A percentile compares a stretch with the other conserved stretches of the same genome.
Conservation (phyloP, 306 rosid genomes). For the Lotus japonicus region DNA sequence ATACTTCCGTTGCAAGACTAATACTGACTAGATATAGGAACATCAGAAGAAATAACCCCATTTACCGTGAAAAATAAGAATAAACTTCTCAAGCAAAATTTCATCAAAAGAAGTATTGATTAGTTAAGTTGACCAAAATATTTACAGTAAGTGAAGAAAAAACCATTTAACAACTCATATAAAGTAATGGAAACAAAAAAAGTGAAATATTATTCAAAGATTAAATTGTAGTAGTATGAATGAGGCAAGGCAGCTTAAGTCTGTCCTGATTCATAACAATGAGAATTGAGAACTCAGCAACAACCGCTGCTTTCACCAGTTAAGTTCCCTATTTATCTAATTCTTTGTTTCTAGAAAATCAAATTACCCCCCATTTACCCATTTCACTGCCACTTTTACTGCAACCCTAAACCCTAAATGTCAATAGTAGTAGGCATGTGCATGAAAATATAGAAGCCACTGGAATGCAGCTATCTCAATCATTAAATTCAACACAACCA, state of each 20-base stretch:
- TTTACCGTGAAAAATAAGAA: background rate
- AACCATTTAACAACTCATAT: background rate
- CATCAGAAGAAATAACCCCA: background rate
- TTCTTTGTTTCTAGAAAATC: background rate
- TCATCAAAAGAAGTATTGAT: background rate
- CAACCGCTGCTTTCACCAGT: background rate
- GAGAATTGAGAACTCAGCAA: background rate
- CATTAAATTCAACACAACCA: constrained; percentile 7
- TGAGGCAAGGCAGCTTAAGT: background rate
- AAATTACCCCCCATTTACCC: background rate
- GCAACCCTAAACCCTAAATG: background rate
- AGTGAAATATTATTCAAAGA: background rate
- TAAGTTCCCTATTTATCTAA: background rate
- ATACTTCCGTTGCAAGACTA: background rate
- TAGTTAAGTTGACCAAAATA: background rate
- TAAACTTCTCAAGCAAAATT: background rate
- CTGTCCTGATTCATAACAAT: background rate
- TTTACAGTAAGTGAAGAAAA: background rate
- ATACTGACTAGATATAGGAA: background rate
- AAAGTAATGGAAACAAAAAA: background rate
- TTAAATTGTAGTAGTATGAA: background rate
- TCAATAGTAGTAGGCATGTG: background rate
- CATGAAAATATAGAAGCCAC: background rate
- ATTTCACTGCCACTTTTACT: background rate
- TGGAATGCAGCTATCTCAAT: background rate